Evolutionary conservation across 1,139 yeast species (phyloP), one percentile per base, ranked within the genome.

Genomic region (Candida freyschussii): DNA sequence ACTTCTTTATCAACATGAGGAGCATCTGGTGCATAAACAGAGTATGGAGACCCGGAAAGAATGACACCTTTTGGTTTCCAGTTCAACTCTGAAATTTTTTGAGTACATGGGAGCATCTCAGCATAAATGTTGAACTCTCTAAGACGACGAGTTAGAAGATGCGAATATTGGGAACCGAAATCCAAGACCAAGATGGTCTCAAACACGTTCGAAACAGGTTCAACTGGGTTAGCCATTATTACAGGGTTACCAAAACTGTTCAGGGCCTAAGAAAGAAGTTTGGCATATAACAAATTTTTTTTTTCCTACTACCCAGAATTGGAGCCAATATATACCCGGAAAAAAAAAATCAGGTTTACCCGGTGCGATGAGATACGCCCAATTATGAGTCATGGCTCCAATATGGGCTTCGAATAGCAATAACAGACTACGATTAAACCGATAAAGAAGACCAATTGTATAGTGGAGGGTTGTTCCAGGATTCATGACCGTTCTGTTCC

Each of bases 21-120:
- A 43, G 97, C 86, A 48, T 80, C 97, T 40, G 75, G 80, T 38
- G 83, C 96, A 60, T 89, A 91, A 35, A 91, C 99, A 10, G 97
- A 89, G 78, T 86, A 91, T 35, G 99, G 99, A 44, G 96, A 94
- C 42, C 99, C 99, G 29, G 97, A 87, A 45, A 91, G 69, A 56
- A 91, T 91, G 43, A 91, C 79, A 65, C 99, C 99, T 63, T 80
- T 85, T 49, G 99, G 99, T 59, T 77, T 87, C 94, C 96, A 91
- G 41, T 78, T 66, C 55, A 93, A 74, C 51, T 91, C 97, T 35
- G 81, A 59, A 57, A 91, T 89, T 69, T 89, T 91, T 65, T 91
- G 97, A 38, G 98, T 91, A 66, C 98, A 91, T 49, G 99, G 98
- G 47, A 91, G 75, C 98, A 91, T 91, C 68, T 93, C 99, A 47